These are phyloP conservation scores for Paragyromitra xinjiangensis DNA, from an alignment of 495 filamentous ascomycete genomes.

Conservation along the genomic window DNA sequence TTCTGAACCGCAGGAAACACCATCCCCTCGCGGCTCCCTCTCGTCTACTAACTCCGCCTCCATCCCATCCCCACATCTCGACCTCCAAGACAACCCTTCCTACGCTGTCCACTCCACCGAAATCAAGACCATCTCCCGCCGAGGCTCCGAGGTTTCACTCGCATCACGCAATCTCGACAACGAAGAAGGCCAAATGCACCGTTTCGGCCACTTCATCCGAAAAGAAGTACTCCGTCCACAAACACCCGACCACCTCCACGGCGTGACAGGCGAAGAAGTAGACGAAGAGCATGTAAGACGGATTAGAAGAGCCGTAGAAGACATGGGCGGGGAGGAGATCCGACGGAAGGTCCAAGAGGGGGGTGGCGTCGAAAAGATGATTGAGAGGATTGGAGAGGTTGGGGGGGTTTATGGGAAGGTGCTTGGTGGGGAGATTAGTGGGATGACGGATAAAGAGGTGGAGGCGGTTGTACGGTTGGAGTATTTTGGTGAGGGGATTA, in stretches of 20 bases:
- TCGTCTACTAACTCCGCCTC: constrained; percentile 43
- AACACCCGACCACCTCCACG: constrained; percentile 53
- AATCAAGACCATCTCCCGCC: constrained; percentile 66
- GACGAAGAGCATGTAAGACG: constrained; percentile 68
- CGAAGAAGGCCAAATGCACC: constrained; percentile 78
- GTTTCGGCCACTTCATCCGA: constrained; percentile 46
- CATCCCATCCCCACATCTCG: constrained; percentile 59
- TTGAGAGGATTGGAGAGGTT: constrained; percentile 56
- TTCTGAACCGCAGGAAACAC: constrained; percentile 41
- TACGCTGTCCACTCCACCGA: constrained; percentile 60
- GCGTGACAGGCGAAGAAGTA: constrained; percentile 61
- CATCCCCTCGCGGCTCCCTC: constrained; percentile 31
- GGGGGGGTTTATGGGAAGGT: constrained; percentile 65
- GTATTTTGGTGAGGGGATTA: constrained; percentile 28
- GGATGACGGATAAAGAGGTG: constrained; percentile 29
- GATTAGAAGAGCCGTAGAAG: constrained; percentile 71
- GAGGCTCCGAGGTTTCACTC: constrained; percentile 75
- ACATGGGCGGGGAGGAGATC: constrained; percentile 69
- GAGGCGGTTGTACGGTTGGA: constrained; percentile 24
- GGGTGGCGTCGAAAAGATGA: constrained; percentile 69
- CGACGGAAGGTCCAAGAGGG: constrained; percentile 65
- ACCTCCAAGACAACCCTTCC: constrained; percentile 59
- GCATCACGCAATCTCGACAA: constrained; percentile 79
- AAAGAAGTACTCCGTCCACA: constrained; percentile 49
- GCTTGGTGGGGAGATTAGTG: background rate